These are phyloP conservation scores for Orbilia brochopaga DNA, from an alignment of 2,329 filamentous ascomycete genomes.

Conservation along the genomic window DNA sequence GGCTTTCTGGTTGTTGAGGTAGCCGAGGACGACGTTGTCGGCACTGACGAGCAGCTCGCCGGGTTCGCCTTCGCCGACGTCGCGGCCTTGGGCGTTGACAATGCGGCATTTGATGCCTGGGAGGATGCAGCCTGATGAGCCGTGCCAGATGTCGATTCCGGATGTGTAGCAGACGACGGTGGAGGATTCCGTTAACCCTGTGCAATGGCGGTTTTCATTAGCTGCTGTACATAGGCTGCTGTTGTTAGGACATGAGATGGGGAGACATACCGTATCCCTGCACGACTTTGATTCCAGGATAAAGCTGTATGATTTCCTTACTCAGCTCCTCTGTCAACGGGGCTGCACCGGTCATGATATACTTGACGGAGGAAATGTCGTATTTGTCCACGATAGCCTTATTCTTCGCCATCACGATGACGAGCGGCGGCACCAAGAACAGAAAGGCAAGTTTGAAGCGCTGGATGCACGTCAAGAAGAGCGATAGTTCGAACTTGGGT, in stretches of 20 bases:
- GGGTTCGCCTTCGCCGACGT: slow-evolving; percentile 74
- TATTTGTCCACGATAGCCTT: slow-evolving; percentile 68
- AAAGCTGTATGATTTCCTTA: slow-evolving; percentile 67
- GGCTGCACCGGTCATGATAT: slow-evolving; percentile 76
- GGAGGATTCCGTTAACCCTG: slow-evolving; percentile 76
- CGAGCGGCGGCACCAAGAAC: slow-evolving; percentile 78
- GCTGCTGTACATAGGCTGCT: background rate
- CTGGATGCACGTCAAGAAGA: slow-evolving; percentile 69
- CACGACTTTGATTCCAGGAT: slow-evolving; percentile 69
- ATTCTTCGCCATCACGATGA: slow-evolving; percentile 75
- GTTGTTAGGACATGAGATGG: background rate
- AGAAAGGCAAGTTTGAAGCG: slow-evolving; percentile 71
- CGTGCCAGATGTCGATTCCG: slow-evolving; percentile 70
- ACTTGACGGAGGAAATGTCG: slow-evolving; percentile 71
- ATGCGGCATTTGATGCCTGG: slow-evolving; percentile 71
- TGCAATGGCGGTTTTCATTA: slow-evolving; percentile 17
- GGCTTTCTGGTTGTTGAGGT: slow-evolving; percentile 83
- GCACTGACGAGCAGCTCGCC: slow-evolving; percentile 82
- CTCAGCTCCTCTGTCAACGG: slow-evolving; percentile 77
- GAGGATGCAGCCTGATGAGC: slow-evolving; percentile 74
- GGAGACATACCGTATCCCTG: slow-evolving; percentile 71
- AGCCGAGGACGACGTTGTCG: slow-evolving; percentile 79
- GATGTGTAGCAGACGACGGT: slow-evolving; percentile 71
- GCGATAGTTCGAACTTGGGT: slow-evolving; percentile 75
- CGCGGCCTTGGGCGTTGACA: slow-evolving; percentile 70